phyloP scores from a whole-genome alignment of 139 green algal genomes.

The Chlorella sp. region DNA sequence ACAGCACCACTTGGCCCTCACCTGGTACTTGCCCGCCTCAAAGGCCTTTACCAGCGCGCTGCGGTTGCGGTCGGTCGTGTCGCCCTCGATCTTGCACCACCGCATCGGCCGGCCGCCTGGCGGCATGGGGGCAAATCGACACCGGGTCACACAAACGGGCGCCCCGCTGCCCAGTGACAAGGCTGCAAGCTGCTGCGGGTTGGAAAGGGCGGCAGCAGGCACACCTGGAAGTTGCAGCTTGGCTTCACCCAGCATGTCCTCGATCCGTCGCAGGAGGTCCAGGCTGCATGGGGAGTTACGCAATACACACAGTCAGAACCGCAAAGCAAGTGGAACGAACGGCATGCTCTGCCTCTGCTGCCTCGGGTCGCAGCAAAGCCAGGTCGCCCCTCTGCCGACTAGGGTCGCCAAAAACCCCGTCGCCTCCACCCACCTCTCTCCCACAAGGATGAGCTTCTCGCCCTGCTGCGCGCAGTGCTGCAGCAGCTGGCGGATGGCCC shows the following conservation, averaged over 20 bases:
- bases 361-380: too few species aligned
- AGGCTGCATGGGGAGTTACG: conserved; percentile 8
- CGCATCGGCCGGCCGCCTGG: background rate
- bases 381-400: too few species aligned
- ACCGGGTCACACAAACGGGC: too few species aligned
- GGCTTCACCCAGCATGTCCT: background rate
- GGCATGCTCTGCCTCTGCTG: too few species aligned
- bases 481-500: conserved; percentile 35
- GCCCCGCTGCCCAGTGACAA: too few species aligned
- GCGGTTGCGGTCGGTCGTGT: background rate
- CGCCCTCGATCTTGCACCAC: conserved; percentile 12
- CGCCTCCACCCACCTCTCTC: conserved; percentile 27
- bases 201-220: background rate
- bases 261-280: background rate
- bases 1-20: background rate
- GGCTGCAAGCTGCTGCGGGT: too few species aligned
- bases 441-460: conserved; percentile 30
- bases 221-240: conserved; percentile 5
- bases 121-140: too few species aligned
- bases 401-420: too few species aligned
- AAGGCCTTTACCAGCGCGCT: background rate
- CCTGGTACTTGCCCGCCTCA: conserved; percentile 8
- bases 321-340: too few species aligned
- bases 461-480: background rate
- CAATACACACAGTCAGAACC: too few species aligned